These are phyloP conservation scores for Myriosclerotinia duriaeana DNA, from an alignment of 2,329 filamentous ascomycete genomes.

Conservation along the genomic window DNA sequence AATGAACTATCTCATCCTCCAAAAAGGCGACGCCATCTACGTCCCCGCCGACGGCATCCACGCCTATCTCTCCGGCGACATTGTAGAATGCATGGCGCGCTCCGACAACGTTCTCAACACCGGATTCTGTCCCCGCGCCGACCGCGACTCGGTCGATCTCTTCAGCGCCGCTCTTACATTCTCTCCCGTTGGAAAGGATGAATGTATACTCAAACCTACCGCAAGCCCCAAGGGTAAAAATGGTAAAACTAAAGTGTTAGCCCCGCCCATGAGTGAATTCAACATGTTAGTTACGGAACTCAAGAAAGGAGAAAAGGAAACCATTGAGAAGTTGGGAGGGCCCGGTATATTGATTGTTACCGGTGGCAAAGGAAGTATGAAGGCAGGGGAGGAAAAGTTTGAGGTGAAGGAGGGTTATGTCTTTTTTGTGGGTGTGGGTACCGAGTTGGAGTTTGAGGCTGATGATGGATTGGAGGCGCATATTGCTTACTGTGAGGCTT, in stretches of 20 bases:
- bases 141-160: slow-evolving; percentile 62
- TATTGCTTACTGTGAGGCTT: slow-evolving; percentile 31
- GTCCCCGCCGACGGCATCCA: slow-evolving; percentile 94
- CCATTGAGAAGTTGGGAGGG: slow-evolving; percentile 54
- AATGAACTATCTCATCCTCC: slow-evolving; percentile 71
- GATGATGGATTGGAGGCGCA: slow-evolving; percentile 31
- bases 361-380: slow-evolving; percentile 58
- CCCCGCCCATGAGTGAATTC: slow-evolving; percentile 70
- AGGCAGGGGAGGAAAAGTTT: slow-evolving; percentile 54
- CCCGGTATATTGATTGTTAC: slow-evolving; percentile 64
- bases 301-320: slow-evolving; percentile 57
- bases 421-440: slow-evolving; percentile 56
- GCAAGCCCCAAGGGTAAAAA: slow-evolving; percentile 52
- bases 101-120: slow-evolving; percentile 87
- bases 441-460: slow-evolving; percentile 30
- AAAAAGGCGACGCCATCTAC: slow-evolving; percentile 83
- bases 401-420: slow-evolving; percentile 61
- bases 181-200: slow-evolving; percentile 56
- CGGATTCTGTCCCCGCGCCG: slow-evolving; percentile 68
- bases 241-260: slow-evolving; percentile 63
- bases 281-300: slow-evolving; percentile 63
- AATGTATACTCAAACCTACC: slow-evolving; percentile 54
- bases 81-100: slow-evolving; percentile 97
- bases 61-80: slow-evolving; percentile 86
- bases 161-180: slow-evolving; percentile 66